phyloP scores from a whole-genome alignment of 2,329 filamentous ascomycete species.

The Calonectria henricotiae region DNA sequence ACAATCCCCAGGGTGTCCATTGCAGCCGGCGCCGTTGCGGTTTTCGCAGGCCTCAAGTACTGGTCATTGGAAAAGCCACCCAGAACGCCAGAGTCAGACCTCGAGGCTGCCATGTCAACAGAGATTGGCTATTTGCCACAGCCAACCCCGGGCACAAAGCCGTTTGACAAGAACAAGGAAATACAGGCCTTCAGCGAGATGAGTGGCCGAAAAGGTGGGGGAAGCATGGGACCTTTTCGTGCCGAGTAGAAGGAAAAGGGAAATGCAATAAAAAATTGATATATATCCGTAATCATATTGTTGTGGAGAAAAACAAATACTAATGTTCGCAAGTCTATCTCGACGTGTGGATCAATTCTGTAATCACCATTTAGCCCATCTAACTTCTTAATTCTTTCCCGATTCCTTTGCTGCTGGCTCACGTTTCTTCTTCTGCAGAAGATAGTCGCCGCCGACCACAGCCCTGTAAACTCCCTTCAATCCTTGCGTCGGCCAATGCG shows the following conservation, averaged over 20 bases:
- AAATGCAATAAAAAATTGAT: background rate
- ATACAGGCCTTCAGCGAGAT: slow-evolving; percentile 51
- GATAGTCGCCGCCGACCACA: slow-evolving; percentile 64
- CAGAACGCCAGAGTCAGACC: slow-evolving; percentile 37
- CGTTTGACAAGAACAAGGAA: slow-evolving; percentile 46
- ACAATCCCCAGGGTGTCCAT: slow-evolving; percentile 50
- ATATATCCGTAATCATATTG: background rate
- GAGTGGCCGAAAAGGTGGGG: slow-evolving; percentile 53
- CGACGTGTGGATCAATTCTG: background rate
- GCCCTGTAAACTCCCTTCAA: slow-evolving; percentile 66
- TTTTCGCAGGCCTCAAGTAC: slow-evolving; percentile 52
- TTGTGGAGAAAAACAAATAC: background rate
- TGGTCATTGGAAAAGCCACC: slow-evolving; percentile 46
- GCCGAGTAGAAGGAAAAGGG: slow-evolving; percentile 49
- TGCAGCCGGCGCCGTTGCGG: slow-evolving; percentile 51
- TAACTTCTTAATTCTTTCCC: slow-evolving; percentile 2
- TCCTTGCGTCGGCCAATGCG: slow-evolving; percentile 63
- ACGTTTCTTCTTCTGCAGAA: slow-evolving; percentile 58
- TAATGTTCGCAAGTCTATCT: background rate
- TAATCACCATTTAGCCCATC: background rate
- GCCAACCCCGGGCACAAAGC: slow-evolving; percentile 36
- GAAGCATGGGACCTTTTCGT: slow-evolving; percentile 53
- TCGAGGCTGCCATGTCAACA: slow-evolving; percentile 39
- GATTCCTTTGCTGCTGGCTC: slow-evolving; percentile 19
- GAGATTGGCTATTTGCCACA: slow-evolving; percentile 36